phyloP scores from a whole-genome alignment of 106 monocot genomes.

The Allium fistulosum region DNA sequence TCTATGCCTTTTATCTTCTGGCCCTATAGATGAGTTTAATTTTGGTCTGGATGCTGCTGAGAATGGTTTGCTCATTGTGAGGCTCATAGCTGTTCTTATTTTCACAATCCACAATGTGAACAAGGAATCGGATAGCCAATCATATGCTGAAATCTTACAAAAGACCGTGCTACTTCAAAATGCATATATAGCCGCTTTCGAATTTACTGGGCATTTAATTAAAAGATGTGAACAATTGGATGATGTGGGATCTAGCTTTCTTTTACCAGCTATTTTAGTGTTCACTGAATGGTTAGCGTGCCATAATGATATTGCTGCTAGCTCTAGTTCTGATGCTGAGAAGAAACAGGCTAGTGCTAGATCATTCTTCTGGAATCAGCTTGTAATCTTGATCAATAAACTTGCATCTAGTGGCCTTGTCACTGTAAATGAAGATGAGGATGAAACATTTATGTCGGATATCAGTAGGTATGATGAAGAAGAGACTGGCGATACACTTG shows the following conservation, averaged over 20 bases:
- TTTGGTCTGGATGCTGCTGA: constrained; percentile 61
- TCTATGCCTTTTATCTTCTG: constrained; percentile 66
- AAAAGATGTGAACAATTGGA: constrained; percentile 51
- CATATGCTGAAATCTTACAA: constrained; percentile 94
- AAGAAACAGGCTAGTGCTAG: constrained; percentile 63
- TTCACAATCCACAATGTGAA: constrained; percentile 87
- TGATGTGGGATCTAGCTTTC: constrained; percentile 74
- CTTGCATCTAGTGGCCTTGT: constrained; percentile 47
- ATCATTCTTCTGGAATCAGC: constrained; percentile 85
- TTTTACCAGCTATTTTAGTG: constrained; percentile 70
- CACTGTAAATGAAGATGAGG: constrained; percentile 39
- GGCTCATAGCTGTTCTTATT: constrained; percentile 73
- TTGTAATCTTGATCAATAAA: constrained; percentile 64
- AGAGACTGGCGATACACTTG: constrained; percentile 73
- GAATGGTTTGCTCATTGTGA: constrained; percentile 54
- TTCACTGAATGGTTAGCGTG: constrained; percentile 96
- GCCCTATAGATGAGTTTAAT: constrained; percentile 62
- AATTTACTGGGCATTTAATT: constrained; percentile 65
- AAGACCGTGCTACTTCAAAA: constrained; percentile 69
- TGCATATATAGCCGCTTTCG: constrained; percentile 87
- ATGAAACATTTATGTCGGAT: constrained; percentile 75
- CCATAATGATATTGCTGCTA: constrained; percentile 54
- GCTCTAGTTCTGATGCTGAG: constrained; percentile 33
- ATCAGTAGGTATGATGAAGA: constrained; percentile 72
- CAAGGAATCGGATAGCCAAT: constrained; percentile 64